Base-by-base conservation (phyloP, 1,284 basidiomycete genomes). In the Marasmius tenuissimus region DNA sequence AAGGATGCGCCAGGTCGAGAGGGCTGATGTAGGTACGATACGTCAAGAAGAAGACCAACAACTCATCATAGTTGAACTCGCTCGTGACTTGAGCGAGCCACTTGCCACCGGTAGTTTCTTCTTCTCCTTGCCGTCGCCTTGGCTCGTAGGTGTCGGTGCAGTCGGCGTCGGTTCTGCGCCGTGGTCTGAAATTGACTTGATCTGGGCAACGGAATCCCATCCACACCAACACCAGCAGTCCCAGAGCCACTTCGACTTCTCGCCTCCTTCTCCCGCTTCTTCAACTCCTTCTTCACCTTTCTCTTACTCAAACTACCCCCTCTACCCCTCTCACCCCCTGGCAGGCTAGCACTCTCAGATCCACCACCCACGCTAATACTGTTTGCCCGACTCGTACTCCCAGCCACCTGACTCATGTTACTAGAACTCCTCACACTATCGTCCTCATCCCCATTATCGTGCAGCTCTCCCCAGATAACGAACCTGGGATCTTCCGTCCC, bases 51-150 rank as follows among this genome's bases (percentile, higher is more conserved):
- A 95, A 95, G 66, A 91, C 86, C 61, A 93, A 81, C 22, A 95
- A 80, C 67, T 94, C 89, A 71, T 93, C 91, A 63, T 92, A 91
- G 72, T 92, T 87, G 66, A 94, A 79, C 67, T 91, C 87, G 69
- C 88, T 91, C 37, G 93, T 95, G 52, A 95, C 78, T 70, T 96
- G 93, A 0, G 92, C 92, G 62, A 96, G 88, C 92, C 93, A 94
- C 1, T 94, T 0, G 92, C 93, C 39, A 95, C 78, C 16, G 95
- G 76, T 39, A 91, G 77, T 66, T 81, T 85, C 66, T 79, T 76
- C 38, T 52, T 49, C 34, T 54, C 39, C 18, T 42, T 37, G 18
- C 61, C 53, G 16, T 35, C 42, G 18, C 40, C 51, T 35, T n/a
- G 40, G 38, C n/a, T 18, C 22, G n/a, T 33, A 9, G 33, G n/a